phyloP scores from a whole-genome alignment of 1,139 yeast genomes.

The Yamadazyma songkhlaensis region DNA sequence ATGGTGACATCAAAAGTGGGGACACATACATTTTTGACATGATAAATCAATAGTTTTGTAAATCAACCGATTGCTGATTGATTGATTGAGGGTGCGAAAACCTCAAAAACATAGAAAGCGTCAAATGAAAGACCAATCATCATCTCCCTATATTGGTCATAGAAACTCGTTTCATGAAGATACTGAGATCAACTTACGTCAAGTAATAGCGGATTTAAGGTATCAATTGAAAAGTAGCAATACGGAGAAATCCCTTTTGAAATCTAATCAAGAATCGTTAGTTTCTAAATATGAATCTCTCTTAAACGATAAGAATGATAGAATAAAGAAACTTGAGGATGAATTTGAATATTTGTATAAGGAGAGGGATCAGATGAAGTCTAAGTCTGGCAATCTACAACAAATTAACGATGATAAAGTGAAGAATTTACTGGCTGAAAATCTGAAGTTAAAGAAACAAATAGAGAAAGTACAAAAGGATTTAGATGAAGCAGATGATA shows the following conservation, averaged over 20 bases:
- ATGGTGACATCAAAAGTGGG: too few species aligned
- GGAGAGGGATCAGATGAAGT: constrained; percentile 55
- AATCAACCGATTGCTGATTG: not conserved
- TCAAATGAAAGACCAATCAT: constrained; percentile 3
- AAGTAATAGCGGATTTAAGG: constrained; percentile 25
- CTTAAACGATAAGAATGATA: constrained; percentile 30
- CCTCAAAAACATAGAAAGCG: not conserved
- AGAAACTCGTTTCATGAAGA: constrained; percentile 7
- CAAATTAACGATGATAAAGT: constrained; percentile 36
- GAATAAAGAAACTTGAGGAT: constrained; percentile 37
- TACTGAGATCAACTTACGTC: constrained; percentile 13
- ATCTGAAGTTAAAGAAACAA: constrained; percentile 18
- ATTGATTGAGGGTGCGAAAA: not conserved
- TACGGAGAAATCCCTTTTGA: constrained; percentile 32
- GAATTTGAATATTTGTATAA: constrained; percentile 57
- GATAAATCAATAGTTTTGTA: not conserved
- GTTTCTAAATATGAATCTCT: constrained; percentile 27
- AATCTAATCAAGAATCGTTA: constrained; percentile 31
- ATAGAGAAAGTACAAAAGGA: constrained; percentile 16
- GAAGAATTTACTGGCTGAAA: constrained; percentile 33
- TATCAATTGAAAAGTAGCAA: constrained; percentile 19
- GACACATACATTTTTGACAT: constrained; percentile 44
- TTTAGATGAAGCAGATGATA: constrained; percentile 23
- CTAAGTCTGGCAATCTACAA: constrained; percentile 46
- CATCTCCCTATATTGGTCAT: constrained; percentile 8